phyloP scores from a whole-genome alignment of 495 filamentous ascomycete genomes.

The Aspergillus diversus region DNA sequence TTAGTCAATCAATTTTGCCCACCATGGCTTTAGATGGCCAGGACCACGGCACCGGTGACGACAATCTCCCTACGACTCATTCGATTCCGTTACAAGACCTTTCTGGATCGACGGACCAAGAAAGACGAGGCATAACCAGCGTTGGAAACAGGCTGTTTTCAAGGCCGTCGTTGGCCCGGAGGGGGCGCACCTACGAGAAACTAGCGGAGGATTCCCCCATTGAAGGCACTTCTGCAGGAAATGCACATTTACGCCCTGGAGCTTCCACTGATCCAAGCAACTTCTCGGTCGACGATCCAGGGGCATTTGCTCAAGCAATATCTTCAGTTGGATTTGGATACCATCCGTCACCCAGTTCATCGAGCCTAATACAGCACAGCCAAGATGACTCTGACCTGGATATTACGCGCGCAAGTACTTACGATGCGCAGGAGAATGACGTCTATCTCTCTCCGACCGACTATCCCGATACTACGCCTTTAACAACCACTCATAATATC shows the following conservation, averaged over 20 bases:
- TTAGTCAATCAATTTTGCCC: constrained; percentile 42
- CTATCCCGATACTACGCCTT: constrained; percentile 69
- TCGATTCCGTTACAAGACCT: constrained; percentile 88
- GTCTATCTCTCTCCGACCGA: constrained; percentile 53
- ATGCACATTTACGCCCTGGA: constrained; percentile 24
- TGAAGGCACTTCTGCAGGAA: constrained; percentile 31
- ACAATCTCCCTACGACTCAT: constrained; percentile 56
- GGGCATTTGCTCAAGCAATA: constrained; percentile 62
- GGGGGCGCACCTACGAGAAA: constrained; percentile 52
- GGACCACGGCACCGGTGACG: constrained; percentile 49
- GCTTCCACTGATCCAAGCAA: constrained; percentile 42
- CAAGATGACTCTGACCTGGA: constrained; percentile 40
- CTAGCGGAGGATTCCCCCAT: constrained; percentile 57
- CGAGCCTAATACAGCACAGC: constrained; percentile 28
- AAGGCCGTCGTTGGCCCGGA: constrained; percentile 41
- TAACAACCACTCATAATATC: constrained; percentile 61
- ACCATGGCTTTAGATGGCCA: constrained; percentile 66
- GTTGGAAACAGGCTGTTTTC: constrained; percentile 40
- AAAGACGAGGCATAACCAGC: constrained; percentile 33
- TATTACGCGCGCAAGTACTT: constrained; percentile 33
- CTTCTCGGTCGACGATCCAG: constrained; percentile 50
- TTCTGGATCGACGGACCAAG: constrained; percentile 56
- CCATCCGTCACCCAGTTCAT: constrained; percentile 37
- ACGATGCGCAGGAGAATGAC: constrained; percentile 39
- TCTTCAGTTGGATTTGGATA: constrained; percentile 63